These are phyloP conservation scores for Lanmaoa rubissima DNA, from an alignment of 768 basidiomycete species.

Conservation along the genomic window DNA sequence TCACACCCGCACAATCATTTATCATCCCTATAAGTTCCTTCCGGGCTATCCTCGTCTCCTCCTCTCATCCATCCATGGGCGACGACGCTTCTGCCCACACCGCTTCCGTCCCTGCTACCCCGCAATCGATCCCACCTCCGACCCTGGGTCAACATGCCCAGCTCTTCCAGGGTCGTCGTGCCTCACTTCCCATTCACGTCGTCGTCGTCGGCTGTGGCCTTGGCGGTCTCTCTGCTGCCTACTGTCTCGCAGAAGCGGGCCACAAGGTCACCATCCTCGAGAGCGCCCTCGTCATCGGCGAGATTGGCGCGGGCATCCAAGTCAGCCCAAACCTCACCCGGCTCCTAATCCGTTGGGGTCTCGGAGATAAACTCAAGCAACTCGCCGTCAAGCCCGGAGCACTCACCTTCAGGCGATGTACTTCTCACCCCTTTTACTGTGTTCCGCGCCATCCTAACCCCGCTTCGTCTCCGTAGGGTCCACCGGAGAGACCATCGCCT, in stretches of 20 bases:
- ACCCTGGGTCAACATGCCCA: background rate
- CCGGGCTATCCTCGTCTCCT: background rate
- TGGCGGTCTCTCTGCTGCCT: conserved; percentile 48
- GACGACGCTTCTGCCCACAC: background rate
- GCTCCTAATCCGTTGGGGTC: conserved; percentile 52
- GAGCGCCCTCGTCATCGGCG: conserved; percentile 36
- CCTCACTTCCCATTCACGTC: conserved; percentile 32
- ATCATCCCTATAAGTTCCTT: conserved; percentile 2
- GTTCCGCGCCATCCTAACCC: background rate
- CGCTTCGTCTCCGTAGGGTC: conserved; percentile 18
- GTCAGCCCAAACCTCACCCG: conserved; percentile 41
- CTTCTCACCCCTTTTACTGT: background rate
- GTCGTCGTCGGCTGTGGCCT: conserved; percentile 52
- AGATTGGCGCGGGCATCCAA: conserved; percentile 55
- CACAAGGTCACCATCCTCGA: conserved; percentile 51
- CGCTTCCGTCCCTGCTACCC: background rate
- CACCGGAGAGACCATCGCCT: conserved; percentile 36
- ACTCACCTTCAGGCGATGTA: conserved; percentile 44
- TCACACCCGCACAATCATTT: conserved; percentile 6
- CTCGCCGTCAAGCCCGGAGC: conserved; percentile 39
- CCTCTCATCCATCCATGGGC: background rate
- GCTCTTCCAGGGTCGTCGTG: conserved; percentile 26
- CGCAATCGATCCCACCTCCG: background rate
- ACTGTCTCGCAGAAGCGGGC: conserved; percentile 44
- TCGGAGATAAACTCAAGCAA: conserved; percentile 39